Evolutionary conservation across 2,329 filamentous ascomycete genomes (phyloP), one percentile per base, ranked within the genome.

Genomic region (Pseudogymnoascus sp.): DNA sequence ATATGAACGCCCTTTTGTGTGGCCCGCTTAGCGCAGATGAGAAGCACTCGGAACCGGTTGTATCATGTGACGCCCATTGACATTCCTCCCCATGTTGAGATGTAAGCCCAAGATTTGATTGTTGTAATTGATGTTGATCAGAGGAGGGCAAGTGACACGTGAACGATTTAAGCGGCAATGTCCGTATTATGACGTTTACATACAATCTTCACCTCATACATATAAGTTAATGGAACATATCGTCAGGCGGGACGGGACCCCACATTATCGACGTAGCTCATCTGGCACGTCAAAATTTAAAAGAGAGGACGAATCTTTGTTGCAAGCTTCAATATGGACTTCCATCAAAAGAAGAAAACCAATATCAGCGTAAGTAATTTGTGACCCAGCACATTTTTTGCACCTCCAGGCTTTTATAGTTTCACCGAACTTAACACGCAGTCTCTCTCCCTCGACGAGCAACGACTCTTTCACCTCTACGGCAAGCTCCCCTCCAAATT

Each of bases 311-410:
- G 31, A 33, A 11, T 33, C 31, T 33, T 33, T 37, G n/a, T 14
- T 37, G 33, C 43, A 53, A 24, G 12, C 65, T 67, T 66, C 77
- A 82, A 71, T 68, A 96, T 98, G 91, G 97, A 97, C 77, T 95
- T 93, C 71, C 91, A 93, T 77, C 91, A 97, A 83, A 93, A 96
- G 84, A 97, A 97, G 84, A 98, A 99, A 83, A 84, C 98, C 73
- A 93, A 98, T 79, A 84, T 97, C 79, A 93, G 85, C 82, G 95
- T 97, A 80, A 81, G 90, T 84, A 65, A 61, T 67, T 64, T 46
- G 59, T 60, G 68, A 68, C 68, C 61, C 41, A 41, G 50, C 63
- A 63, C 68, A 43, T 62, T 61, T 61, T 53, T 40, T 40, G 37
- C 61, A 37, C 63, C 11, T 31, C 33, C 50, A 38, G 2, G 31